phyloP scores from a whole-genome alignment of 2,329 filamentous ascomycete species.

The Dothideomycetidae sp. region DNA sequence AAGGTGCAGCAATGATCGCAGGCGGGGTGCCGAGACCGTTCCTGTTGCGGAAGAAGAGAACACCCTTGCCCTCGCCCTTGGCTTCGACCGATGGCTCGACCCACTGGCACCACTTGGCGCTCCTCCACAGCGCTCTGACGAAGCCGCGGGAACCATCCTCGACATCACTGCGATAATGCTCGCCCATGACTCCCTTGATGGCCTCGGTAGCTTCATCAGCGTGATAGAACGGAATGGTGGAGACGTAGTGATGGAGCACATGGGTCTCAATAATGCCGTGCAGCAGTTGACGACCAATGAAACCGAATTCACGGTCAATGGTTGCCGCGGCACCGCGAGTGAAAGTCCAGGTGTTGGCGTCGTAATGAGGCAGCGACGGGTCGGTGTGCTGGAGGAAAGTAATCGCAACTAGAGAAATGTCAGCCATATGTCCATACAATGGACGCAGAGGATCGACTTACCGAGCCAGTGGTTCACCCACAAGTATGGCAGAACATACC shows the following conservation, averaged over 20 bases:
- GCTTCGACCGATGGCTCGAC: slow-evolving; percentile 82
- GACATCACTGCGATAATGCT: slow-evolving; percentile 79
- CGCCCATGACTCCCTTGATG: slow-evolving; percentile 89
- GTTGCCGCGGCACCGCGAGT: slow-evolving; percentile 86
- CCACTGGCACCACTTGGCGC: slow-evolving; percentile 84
- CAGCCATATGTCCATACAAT: slow-evolving; percentile 15
- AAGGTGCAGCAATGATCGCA: slow-evolving; percentile 18
- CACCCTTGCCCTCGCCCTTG: slow-evolving; percentile 63
- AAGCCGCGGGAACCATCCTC: slow-evolving; percentile 68
- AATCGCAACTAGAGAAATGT: slow-evolving; percentile 58
- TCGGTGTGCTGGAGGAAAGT: slow-evolving; percentile 97
- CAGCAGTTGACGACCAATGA: slow-evolving; percentile 77
- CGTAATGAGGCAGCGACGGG: slow-evolving; percentile 85
- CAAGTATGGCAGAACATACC: slow-evolving; percentile 89
- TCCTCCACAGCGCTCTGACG: slow-evolving; percentile 66
- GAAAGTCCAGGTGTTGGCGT: slow-evolving; percentile 75
- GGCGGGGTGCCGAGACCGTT: slow-evolving; percentile 65
- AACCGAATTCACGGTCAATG: slow-evolving; percentile 93
- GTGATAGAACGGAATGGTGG: slow-evolving; percentile 91
- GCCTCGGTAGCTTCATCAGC: slow-evolving; percentile 89
- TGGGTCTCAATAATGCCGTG: slow-evolving; percentile 98
- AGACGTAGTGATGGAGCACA: slow-evolving; percentile 95
- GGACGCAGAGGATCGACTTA: slow-evolving; percentile 37
- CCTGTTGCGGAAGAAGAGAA: slow-evolving; percentile 89
- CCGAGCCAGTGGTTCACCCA: slow-evolving; percentile 99